These are phyloP conservation scores for Aspergillus sp. DNA, from an alignment of 2,329 filamentous ascomycete species.

Conservation along the genomic window DNA sequence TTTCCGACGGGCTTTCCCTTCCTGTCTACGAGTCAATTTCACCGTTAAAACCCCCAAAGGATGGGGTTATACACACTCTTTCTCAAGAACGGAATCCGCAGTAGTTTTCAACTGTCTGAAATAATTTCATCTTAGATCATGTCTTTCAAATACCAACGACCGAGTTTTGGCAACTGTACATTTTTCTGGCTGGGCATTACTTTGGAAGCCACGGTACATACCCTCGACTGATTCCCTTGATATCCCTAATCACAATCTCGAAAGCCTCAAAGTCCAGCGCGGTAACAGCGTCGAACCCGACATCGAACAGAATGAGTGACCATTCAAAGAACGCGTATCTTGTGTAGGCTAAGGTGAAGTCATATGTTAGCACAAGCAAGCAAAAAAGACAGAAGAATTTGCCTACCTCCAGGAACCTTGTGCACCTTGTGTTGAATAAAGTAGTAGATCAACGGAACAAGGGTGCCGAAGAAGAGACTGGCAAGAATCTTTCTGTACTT, in stretches of 20 bases:
- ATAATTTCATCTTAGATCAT: constrained; percentile 33
- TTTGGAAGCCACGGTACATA: constrained; percentile 96
- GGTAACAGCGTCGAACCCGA: constrained; percentile 94
- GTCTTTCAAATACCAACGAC: constrained; percentile 39
- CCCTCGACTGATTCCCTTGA: constrained; percentile 91
- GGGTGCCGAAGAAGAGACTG: constrained; percentile 80
- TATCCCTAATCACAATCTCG: constrained; percentile 83
- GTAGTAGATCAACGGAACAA: constrained; percentile 90
- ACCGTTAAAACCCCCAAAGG: constrained; percentile 22
- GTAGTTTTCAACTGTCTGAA: constrained; percentile 52
- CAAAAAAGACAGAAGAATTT: not conserved
- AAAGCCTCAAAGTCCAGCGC: constrained; percentile 87
- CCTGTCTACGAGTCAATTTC: constrained; percentile 48
- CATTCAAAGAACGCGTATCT: constrained; percentile 98
- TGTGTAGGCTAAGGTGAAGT: constrained; percentile 73
- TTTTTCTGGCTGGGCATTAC: constrained; percentile 58
- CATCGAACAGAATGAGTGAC: constrained; percentile 90
- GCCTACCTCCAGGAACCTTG: constrained; percentile 83
- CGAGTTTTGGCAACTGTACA: constrained; percentile 47
- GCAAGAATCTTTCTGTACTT: constrained; percentile 87
- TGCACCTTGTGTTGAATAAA: constrained; percentile 99
- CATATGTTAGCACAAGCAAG: constrained; percentile 5
- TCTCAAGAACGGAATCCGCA: constrained; percentile 59
- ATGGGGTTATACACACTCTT: constrained; percentile 62
- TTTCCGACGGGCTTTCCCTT: constrained; percentile 73